phyloP scores from a whole-genome alignment of 345 rosid genomes.

The Corchorus olitorius region DNA sequence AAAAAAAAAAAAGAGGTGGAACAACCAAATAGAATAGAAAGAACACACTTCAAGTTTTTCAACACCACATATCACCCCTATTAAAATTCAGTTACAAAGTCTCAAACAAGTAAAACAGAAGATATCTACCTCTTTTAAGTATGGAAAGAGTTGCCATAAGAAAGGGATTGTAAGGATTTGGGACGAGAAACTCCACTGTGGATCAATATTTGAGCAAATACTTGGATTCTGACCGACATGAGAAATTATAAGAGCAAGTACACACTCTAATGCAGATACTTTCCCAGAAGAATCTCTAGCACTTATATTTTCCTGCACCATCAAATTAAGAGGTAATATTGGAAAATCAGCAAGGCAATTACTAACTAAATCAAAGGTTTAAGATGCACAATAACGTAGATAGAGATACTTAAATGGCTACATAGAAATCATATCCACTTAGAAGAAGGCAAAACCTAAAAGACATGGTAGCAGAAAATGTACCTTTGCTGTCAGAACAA shows the following conservation, averaged over 20 bases:
- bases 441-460: constrained; percentile 13
- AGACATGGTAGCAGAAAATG: background rate
- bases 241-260: constrained; percentile 55
- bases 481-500: constrained; percentile 69
- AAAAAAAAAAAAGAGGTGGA: background rate
- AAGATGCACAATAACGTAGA: background rate
- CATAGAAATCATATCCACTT: constrained; percentile 16
- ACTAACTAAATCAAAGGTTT: background rate
- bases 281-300: constrained; percentile 30
- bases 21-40: background rate
- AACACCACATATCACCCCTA: background rate
- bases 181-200: constrained; percentile 70
- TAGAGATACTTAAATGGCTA: background rate
- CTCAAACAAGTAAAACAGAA: background rate
- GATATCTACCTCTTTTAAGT: constrained; percentile 65
- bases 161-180: constrained; percentile 90
- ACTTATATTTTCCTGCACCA: constrained; percentile 60
- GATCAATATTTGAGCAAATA: constrained; percentile 65
- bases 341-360: constrained; percentile 13
- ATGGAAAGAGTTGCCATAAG: constrained; percentile 80
- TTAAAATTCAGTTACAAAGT: background rate
- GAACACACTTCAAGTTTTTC: background rate
- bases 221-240: constrained; percentile 72
- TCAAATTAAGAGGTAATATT: constrained; percentile 8
- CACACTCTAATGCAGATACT: constrained; percentile 61